These are phyloP conservation scores for Clathrospora elynae DNA, from an alignment of 2,329 filamentous ascomycete genomes.

Conservation along the genomic window DNA sequence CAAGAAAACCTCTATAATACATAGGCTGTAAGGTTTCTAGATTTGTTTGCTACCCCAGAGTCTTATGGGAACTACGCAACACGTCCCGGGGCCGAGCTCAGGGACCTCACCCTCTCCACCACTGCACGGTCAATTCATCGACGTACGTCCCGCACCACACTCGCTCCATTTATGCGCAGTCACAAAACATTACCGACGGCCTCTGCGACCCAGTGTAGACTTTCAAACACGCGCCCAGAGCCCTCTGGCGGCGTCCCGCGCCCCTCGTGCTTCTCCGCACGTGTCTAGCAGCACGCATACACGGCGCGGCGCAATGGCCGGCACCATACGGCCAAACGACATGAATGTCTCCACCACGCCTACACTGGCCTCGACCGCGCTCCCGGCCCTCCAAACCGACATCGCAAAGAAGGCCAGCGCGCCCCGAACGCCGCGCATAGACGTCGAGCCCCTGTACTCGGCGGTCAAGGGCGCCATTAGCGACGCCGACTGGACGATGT, in stretches of 20 bases:
- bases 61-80: constrained; percentile 27
- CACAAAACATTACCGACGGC: constrained; percentile 12
- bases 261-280: constrained; percentile 13
- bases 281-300: constrained; percentile 7
- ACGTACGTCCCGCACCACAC: constrained; percentile 22
- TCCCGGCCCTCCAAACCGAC: constrained; percentile 51
- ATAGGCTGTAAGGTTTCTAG: too few species aligned
- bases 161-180: constrained; percentile 18
- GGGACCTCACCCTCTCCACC: constrained; percentile 32
- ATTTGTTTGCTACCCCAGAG: constrained; percentile 11
- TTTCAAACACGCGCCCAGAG: constrained; percentile 7
- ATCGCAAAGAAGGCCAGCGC: constrained; percentile 53
- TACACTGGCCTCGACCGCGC: constrained; percentile 40
- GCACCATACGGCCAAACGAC: constrained; percentile 47
- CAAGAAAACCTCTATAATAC: too few species aligned
- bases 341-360: constrained; percentile 44
- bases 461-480: constrained; percentile 64
- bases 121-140: constrained; percentile 27
- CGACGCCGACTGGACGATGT: constrained; percentile 62
- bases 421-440: constrained; percentile 62
- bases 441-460: constrained; percentile 66
- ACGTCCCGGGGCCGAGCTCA: constrained; percentile 30
- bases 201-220: constrained; percentile 19
- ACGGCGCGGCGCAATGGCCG: constrained; percentile 44
- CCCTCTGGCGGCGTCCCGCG: constrained; percentile 7